A percentile compares a stretch with the other conserved stretches of the same genome.
Evolutionary conservation across 2,329 filamentous ascomycete genomes (phyloP).

Genomic region (Dactylellina leptospora): DNA sequence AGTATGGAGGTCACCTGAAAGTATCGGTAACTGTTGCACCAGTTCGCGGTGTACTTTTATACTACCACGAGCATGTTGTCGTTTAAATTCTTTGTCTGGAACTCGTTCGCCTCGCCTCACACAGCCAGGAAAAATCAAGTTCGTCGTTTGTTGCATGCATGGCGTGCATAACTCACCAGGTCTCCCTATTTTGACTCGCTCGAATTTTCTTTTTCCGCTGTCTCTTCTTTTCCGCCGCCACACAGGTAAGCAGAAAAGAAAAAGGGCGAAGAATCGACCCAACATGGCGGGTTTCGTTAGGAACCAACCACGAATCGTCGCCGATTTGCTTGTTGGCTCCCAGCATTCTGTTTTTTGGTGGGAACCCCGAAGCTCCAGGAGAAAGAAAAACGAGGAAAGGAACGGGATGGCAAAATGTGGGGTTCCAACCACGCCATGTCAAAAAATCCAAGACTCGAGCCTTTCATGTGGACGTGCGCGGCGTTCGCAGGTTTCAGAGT

Average conservation of each 20-base stretch:
- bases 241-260: not conserved
- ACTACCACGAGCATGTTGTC: not conserved
- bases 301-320: constrained; percentile 22
- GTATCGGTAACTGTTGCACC: constrained; percentile 1
- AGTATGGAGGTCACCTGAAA: not conserved
- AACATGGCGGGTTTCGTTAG: not conserved
- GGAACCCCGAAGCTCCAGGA: not conserved
- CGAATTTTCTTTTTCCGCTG: not conserved
- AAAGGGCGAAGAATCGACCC: not conserved
- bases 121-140: constrained; percentile 8
- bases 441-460: not conserved
- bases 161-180: constrained; percentile 1
- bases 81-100: constrained; percentile 4
- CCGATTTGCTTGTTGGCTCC: not conserved
- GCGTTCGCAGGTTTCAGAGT: constrained; percentile 4
- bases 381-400: not conserved
- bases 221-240: constrained; percentile 4
- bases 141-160: constrained; percentile 2
- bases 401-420: constrained; percentile 1
- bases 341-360: not conserved
- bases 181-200: not conserved
- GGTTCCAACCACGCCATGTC: too few species aligned
- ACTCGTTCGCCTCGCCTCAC: constrained; percentile 7
- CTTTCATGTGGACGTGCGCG: not conserved
- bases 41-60: constrained; percentile 11